Evolutionary conservation across 306 rosid genomes (phyloP).

Genomic region (Carpinus fangiana): DNA sequence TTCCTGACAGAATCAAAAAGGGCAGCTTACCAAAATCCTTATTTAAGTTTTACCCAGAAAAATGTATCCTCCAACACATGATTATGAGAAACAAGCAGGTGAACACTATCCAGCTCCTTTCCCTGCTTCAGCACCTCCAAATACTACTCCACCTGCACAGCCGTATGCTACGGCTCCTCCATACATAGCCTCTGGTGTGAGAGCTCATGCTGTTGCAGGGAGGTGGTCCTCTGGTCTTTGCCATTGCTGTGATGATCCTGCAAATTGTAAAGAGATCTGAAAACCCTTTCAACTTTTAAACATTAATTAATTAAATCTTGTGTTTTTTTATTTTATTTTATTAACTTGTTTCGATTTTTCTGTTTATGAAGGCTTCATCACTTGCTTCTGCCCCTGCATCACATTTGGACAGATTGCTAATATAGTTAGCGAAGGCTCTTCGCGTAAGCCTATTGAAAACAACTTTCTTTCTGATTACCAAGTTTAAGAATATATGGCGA

Average conservation of each 20-base stretch:
- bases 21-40: background rate
- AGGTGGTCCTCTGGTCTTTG: constrained; percentile 69
- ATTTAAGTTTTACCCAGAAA: constrained; percentile 6
- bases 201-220: background rate
- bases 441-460: constrained; percentile 41
- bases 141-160: background rate
- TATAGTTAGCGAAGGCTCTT: constrained; percentile 47
- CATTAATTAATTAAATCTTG: no score
- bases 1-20: background rate
- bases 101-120: constrained; percentile 27
- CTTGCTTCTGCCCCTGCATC: constrained; percentile 68
- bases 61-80: constrained; percentile 44
- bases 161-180: constrained; percentile 36
- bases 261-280: constrained; percentile 41
- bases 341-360: background rate
- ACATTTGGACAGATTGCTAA: constrained; percentile 72
- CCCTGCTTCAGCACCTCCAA: background rate
- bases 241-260: constrained; percentile 63
- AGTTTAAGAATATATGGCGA: background rate
- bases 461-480: background rate
- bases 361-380: constrained; percentile 47
- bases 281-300: no score
- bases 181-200: constrained; percentile 3
- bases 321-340: no score
- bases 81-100: constrained; percentile 33